Evolutionary conservation across 768 basidiomycete genomes (phyloP).

Genomic region (Trametopsis cervina): DNA sequence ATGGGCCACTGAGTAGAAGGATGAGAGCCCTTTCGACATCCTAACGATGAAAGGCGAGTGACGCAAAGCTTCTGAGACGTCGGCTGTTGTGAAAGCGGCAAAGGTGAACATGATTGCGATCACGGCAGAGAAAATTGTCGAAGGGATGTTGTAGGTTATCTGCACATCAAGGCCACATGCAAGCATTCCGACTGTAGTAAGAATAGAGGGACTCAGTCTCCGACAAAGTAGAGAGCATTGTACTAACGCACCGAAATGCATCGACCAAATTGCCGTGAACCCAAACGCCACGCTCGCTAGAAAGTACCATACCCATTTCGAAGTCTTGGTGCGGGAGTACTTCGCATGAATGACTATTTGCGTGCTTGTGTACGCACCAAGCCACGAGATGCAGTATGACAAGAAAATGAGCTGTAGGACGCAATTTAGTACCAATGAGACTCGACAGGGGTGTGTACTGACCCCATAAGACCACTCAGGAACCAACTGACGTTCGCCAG

Average conservation of each 20-base stretch:
- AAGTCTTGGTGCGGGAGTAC: constrained; percentile 15
- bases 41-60: constrained; percentile 1
- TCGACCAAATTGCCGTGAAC: constrained; percentile 24
- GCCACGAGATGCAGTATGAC: constrained; percentile 24
- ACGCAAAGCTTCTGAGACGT: constrained; percentile 17
- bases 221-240: neutral
- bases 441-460: neutral
- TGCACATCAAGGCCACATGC: constrained; percentile 21
- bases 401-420: constrained; percentile 19
- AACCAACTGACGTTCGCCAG: constrained; percentile 19
- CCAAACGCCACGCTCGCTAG: constrained; percentile 24
- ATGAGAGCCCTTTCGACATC: constrained; percentile 3
- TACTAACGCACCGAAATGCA: constrained; percentile 23
- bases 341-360: constrained; percentile 26
- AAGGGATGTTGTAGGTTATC: constrained; percentile 17
- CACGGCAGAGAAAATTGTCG: constrained; percentile 20
- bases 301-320: constrained; percentile 22
- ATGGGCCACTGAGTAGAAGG: constrained; percentile 5
- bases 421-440: neutral
- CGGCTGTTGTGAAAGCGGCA: constrained; percentile 20
- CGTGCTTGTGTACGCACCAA: constrained; percentile 25
- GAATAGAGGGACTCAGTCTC: neutral
- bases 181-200: constrained; percentile 22
- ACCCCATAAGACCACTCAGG: constrained; percentile 23
- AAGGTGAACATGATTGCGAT: constrained; percentile 24